Conservation (phyloP, 768 basidiomycete species). For the Melanogaster broomeanus region DNA sequence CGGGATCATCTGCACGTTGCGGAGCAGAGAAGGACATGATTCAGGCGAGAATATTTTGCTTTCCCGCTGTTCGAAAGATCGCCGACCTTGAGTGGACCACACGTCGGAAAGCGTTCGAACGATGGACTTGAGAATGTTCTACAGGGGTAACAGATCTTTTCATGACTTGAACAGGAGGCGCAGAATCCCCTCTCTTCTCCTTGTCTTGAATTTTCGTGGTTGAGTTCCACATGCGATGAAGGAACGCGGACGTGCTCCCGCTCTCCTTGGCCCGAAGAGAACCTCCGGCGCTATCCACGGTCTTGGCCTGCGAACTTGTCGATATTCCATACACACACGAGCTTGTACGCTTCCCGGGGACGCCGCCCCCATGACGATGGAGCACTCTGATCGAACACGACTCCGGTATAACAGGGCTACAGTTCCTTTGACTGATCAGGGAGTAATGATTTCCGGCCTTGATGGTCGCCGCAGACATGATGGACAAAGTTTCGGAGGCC, state of each 20-base stretch:
- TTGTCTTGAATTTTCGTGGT: constrained; percentile 46
- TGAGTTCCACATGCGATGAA: constrained; percentile 77
- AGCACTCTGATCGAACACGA: constrained; percentile 28
- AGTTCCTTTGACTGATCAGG: constrained; percentile 15
- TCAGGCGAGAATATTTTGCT: constrained; percentile 28
- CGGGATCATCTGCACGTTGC: constrained; percentile 10
- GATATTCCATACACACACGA: constrained; percentile 31
- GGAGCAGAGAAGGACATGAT: constrained; percentile 13
- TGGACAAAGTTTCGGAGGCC: constrained; percentile 33
- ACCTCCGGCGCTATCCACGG: constrained; percentile 11
- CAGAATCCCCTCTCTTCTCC: constrained; percentile 19
- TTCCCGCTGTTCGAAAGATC: constrained; percentile 38
- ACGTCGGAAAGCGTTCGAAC: constrained; percentile 38
- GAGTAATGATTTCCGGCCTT: constrained; percentile 30
- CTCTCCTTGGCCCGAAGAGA: constrained; percentile 35
- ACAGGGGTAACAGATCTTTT: constrained; percentile 12
- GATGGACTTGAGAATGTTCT: constrained; percentile 28
- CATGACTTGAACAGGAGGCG: background rate
- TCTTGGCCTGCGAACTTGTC: constrained; percentile 13
- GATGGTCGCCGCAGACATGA: constrained; percentile 37
- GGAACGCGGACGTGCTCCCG: constrained; percentile 49
- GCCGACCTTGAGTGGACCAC: constrained; percentile 48
- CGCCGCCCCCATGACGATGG: constrained; percentile 20
- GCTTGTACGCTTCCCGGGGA: constrained; percentile 23
- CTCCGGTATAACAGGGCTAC: constrained; percentile 13